phyloP scores from a whole-genome alignment of 257 asterid species.

The Paulownia fortunei region DNA sequence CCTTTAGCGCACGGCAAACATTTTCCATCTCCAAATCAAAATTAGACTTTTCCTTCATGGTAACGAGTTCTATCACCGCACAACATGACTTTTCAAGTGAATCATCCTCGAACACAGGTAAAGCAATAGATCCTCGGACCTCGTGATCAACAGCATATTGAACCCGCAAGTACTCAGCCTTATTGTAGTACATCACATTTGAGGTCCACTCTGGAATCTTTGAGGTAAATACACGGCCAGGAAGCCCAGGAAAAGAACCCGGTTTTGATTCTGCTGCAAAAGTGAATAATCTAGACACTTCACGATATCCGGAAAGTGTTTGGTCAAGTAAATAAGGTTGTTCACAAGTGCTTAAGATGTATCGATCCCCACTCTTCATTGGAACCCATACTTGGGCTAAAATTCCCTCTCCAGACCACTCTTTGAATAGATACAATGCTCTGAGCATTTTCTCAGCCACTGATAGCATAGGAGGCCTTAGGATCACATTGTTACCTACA shows the following conservation, averaged over 20 bases:
- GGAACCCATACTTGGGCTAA: conserved; percentile 88
- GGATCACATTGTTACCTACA: conserved; percentile 34
- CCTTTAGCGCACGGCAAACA: conserved; percentile 73
- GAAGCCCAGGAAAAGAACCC: conserved; percentile 69
- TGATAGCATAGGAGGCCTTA: conserved; percentile 50
- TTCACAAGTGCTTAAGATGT: conserved; percentile 68
- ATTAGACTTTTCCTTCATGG: conserved; percentile 52
- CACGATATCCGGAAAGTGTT: conserved; percentile 73
- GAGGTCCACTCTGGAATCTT: conserved; percentile 90
- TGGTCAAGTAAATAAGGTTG: conserved; percentile 77
- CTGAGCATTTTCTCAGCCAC: conserved; percentile 68
- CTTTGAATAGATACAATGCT: conserved; percentile 63
- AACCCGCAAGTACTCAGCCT: conserved; percentile 66
- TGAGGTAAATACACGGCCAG: conserved; percentile 84
- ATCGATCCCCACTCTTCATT: conserved; percentile 52
- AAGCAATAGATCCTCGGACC: too few relatives aligned
- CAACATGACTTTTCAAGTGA: conserved; percentile 51
- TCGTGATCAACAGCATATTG: conserved; percentile 64
- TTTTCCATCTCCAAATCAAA: conserved; percentile 66
- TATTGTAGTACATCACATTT: conserved; percentile 65
- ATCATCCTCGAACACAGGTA: conserved; percentile 62
- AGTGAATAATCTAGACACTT: conserved; percentile 71
- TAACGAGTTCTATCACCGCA: conserved; percentile 79
- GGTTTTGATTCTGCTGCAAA: conserved; percentile 61
- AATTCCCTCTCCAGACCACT: conserved; percentile 60